Evolutionary conservation across 2,329 filamentous ascomycete genomes (phyloP).

Genomic region (Sporothrix luriei): DNA sequence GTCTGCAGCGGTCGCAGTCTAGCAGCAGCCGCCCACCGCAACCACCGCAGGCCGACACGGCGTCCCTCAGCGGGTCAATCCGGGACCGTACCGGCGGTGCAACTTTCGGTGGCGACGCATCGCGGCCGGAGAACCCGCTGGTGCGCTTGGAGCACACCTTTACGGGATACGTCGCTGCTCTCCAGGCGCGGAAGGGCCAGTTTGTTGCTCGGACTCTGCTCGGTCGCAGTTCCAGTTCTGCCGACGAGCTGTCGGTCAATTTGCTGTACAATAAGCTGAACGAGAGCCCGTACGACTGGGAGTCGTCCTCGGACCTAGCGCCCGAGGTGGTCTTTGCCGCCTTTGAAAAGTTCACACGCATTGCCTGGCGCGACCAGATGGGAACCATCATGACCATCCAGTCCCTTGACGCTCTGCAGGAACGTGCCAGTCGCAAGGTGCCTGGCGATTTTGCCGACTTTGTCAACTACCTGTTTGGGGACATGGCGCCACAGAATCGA

Average conservation of each 20-base stretch:
- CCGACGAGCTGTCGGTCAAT: constrained; percentile 80
- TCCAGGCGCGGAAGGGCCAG: constrained; percentile 84
- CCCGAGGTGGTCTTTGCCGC: constrained; percentile 86
- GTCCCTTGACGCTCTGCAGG: constrained; percentile 73
- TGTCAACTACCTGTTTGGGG: constrained; percentile 64
- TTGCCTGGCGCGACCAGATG: constrained; percentile 87
- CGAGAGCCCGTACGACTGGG: constrained; percentile 77
- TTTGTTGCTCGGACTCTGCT: constrained; percentile 78
- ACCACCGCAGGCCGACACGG: background rate
- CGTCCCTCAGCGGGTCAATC: constrained; percentile 58
- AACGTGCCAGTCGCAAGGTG: constrained; percentile 61
- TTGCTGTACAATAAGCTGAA: constrained; percentile 87
- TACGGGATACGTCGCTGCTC: constrained; percentile 75
- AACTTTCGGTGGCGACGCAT: constrained; percentile 52
- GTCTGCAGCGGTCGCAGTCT: constrained; percentile 30
- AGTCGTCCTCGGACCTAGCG: constrained; percentile 70
- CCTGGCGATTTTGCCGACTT: constrained; percentile 74
- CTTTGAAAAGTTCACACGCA: constrained; percentile 88
- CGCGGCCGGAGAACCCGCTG: constrained; percentile 64
- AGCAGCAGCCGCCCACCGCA: constrained; percentile 40
- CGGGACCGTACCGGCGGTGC: constrained; percentile 51
- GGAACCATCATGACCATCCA: constrained; percentile 77
- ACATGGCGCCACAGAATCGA: constrained; percentile 69
- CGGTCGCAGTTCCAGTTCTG: constrained; percentile 58
- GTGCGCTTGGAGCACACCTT: constrained; percentile 81